These are phyloP conservation scores for Fraxinus dipetala DNA, from an alignment of 305 asterid species.

Conservation along the genomic window DNA sequence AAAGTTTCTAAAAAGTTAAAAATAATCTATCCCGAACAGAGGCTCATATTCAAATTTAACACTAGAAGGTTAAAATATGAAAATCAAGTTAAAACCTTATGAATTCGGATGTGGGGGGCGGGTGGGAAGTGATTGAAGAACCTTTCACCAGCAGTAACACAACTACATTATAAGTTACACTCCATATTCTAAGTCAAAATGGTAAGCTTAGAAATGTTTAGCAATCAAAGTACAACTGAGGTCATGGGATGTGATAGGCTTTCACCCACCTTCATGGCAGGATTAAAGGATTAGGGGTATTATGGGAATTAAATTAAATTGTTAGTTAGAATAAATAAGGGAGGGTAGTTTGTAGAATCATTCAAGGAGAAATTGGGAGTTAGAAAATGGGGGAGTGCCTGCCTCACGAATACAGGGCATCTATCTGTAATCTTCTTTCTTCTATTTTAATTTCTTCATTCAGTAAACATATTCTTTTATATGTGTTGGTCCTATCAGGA, in stretches of 20 bases:
- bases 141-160: not conserved
- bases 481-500: not conserved
- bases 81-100: not conserved
- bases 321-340: not conserved
- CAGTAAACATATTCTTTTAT: not conserved
- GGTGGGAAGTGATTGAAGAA: not conserved
- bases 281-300: not conserved
- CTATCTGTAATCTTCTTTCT: not conserved
- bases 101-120: not conserved
- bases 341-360: not conserved
- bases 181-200: not conserved
- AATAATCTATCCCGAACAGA: not conserved
- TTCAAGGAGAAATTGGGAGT: not conserved
- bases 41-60: not conserved
- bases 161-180: not conserved
- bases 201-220: not conserved
- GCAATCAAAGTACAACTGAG: not conserved
- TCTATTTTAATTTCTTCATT: not conserved
- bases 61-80: not conserved
- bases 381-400: not conserved
- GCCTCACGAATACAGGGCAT: not conserved
- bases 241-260: not conserved
- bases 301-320: not conserved
- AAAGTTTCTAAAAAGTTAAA: not conserved
- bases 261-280: not conserved